Evolutionary conservation across 2,329 filamentous ascomycete genomes (phyloP).

Genomic region (Claviceps sp.): DNA sequence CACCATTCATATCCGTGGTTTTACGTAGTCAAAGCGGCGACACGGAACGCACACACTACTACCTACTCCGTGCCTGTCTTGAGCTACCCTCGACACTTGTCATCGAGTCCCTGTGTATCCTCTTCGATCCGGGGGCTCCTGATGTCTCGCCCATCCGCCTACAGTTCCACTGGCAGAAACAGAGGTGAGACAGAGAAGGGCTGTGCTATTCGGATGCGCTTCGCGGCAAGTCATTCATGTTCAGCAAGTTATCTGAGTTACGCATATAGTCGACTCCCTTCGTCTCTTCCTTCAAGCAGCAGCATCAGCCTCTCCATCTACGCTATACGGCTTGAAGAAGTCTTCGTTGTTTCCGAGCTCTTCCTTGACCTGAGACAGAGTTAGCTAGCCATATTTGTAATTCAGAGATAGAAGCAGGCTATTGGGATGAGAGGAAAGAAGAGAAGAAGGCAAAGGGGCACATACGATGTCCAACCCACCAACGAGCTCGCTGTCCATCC

Average conservation of each 20-base stretch:
- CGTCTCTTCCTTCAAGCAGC: constrained; percentile 18
- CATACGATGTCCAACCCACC: constrained; percentile 92
- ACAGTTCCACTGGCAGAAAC: not conserved
- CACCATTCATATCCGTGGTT: too few species aligned
- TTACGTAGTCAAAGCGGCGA: not conserved
- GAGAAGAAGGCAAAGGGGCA: too few species aligned
- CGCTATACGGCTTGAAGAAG: constrained; percentile 65
- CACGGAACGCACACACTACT: not conserved
- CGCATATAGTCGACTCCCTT: not conserved
- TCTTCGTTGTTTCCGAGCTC: constrained; percentile 73
- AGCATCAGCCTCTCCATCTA: constrained; percentile 29
- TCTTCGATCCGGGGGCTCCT: not conserved
- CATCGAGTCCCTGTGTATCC: not conserved
- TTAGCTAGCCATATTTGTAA: not conserved
- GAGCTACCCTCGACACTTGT: not conserved
- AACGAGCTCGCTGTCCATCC: constrained; percentile 79
- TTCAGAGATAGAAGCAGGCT: not conserved
- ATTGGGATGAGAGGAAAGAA: not conserved
- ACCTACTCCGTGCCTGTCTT: not conserved
- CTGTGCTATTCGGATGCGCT: not conserved
- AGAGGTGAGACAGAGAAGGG: not conserved
- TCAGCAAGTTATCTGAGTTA: not conserved
- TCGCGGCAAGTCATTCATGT: not conserved
- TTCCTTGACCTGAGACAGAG: constrained; percentile 64
- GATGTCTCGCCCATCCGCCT: not conserved